Percentiles rank a stretch among this genome's conserved stretches.
These are phyloP conservation scores for Trichoderma reesei DNA, from an alignment of 495 filamentous ascomycete species.

Conservation along the genomic window DNA sequence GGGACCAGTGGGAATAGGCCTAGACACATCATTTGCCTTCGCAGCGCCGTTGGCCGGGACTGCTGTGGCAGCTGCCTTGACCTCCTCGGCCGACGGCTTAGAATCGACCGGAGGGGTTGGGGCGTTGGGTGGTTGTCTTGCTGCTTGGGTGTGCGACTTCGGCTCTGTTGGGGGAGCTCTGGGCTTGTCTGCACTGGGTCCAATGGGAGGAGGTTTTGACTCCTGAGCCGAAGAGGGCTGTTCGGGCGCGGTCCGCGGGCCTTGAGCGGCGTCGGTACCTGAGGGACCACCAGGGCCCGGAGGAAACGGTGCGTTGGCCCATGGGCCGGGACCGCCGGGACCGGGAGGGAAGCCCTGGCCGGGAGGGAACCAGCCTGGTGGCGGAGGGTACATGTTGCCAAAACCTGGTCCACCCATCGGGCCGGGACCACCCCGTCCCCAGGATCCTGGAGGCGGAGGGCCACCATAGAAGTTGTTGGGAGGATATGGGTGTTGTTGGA, in stretches of 20 bases:
- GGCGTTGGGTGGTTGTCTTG: constrained; percentile 20
- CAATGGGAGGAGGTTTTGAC: constrained; percentile 44
- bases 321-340: constrained; percentile 49
- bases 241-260: constrained; percentile 25
- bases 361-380: constrained; percentile 71
- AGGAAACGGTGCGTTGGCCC: constrained; percentile 38
- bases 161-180: constrained; percentile 29
- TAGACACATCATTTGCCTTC: constrained; percentile 26
- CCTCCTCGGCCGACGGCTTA: constrained; percentile 50
- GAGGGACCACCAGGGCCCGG: constrained; percentile 28
- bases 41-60: constrained; percentile 25
- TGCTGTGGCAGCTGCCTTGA: constrained; percentile 37
- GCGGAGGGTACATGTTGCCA: constrained; percentile 41
- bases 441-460: constrained; percentile 40
- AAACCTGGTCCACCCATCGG: constrained; percentile 30
- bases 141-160: constrained; percentile 29
- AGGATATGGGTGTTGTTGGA: constrained; percentile 39
- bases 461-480: constrained; percentile 35
- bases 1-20: constrained; percentile 49
- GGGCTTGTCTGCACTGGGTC: constrained; percentile 40
- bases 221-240: constrained; percentile 18
- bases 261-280: constrained; percentile 25
- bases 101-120: constrained; percentile 53
- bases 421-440: constrained; percentile 53
- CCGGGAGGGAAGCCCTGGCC: constrained; percentile 67